Conservation (phyloP, 2,329 filamentous ascomycete genomes). For the Fusarium siculi region DNA sequence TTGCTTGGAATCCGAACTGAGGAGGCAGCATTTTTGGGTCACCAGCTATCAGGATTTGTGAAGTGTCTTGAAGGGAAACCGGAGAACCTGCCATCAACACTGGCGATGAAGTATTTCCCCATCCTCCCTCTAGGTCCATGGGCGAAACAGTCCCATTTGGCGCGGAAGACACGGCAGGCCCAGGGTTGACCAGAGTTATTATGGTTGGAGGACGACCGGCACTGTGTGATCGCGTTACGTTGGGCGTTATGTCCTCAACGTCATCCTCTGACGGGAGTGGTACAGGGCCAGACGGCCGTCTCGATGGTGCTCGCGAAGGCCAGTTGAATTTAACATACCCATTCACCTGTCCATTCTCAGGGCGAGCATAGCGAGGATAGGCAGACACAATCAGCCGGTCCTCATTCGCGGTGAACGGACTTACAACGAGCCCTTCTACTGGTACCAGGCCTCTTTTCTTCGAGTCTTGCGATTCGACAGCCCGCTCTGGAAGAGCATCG, state of each 20-base stretch:
- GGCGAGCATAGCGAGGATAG: constrained; percentile 44
- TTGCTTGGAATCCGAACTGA: constrained; percentile 47
- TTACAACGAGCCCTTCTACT: constrained; percentile 33
- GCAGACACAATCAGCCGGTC: constrained; percentile 43
- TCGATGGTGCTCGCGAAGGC: constrained; percentile 39
- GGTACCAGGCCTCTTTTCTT: constrained; percentile 11
- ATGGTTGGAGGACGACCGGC: constrained; percentile 14
- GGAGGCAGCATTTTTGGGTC: constrained; percentile 44
- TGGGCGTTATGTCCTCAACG: constrained; percentile 30
- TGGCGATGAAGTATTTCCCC: constrained; percentile 21
- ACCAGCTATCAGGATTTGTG: constrained; percentile 14
- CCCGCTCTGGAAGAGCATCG: constrained; percentile 4
- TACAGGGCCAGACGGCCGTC: constrained; percentile 21
- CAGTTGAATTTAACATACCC: constrained; percentile 54
- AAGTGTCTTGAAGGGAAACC: constrained; percentile 12
- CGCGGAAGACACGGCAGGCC: constrained; percentile 1
- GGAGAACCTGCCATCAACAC: constrained; percentile 7
- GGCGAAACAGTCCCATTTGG: constrained; percentile 14
- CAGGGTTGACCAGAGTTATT: constrained; percentile 10
- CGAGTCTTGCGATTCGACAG: constrained; percentile 12
- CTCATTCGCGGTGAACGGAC: constrained; percentile 49
- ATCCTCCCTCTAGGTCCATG: constrained; percentile 5
- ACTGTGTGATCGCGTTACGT: constrained; percentile 10
- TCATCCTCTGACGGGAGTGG: constrained; percentile 11
- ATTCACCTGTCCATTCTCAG: constrained; percentile 50